Percentiles rank a stretch among this genome's conserved stretches.
Evolutionary conservation across 768 basidiomycete genomes (phyloP).

Genomic region (Russula sp.): DNA sequence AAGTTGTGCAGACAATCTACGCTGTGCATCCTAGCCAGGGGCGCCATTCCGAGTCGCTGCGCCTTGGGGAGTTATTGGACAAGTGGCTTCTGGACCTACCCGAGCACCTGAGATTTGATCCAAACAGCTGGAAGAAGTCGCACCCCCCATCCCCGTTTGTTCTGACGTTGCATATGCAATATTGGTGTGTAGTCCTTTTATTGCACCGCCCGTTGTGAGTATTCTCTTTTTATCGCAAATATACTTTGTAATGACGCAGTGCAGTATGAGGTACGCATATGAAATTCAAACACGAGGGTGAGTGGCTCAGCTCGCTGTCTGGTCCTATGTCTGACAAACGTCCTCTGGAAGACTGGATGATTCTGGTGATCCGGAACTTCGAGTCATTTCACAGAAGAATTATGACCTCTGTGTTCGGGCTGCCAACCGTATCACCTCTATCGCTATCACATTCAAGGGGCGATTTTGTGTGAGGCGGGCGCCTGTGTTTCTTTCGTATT

Average conservation of each 20-base stretch:
- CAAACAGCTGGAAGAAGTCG: slow-evolving; percentile 34
- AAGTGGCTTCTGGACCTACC: slow-evolving; percentile 74
- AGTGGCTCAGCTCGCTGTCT: slow-evolving; percentile 16
- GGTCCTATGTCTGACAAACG: background rate
- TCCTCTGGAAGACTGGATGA: slow-evolving; percentile 27
- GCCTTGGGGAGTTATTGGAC: slow-evolving; percentile 57
- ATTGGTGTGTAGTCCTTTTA: slow-evolving; percentile 73
- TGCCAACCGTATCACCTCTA: slow-evolving; percentile 72
- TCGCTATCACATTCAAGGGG: slow-evolving; percentile 56
- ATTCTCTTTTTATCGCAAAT: background rate
- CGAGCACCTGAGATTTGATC: slow-evolving; percentile 59
- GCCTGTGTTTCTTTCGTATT: slow-evolving; percentile 70
- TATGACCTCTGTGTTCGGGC: slow-evolving; percentile 71
- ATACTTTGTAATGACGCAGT: background rate
- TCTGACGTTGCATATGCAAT: slow-evolving; percentile 77
- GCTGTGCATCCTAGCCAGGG: slow-evolving; percentile 51
- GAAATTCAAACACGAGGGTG: slow-evolving; percentile 23
- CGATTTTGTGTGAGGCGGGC: slow-evolving; percentile 55
- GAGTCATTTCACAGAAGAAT: slow-evolving; percentile 51
- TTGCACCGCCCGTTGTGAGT: slow-evolving; percentile 77
- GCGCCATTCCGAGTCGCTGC: slow-evolving; percentile 51
- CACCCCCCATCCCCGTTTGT: slow-evolving; percentile 53
- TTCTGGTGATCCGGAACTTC: slow-evolving; percentile 47
- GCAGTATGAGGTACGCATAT: slow-evolving; percentile 31
- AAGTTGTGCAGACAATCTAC: slow-evolving; percentile 66